Evolutionary conservation across 345 rosid species (phyloP), one percentile per base, ranked within the genome.

Genomic region (Brassica juncea): DNA sequence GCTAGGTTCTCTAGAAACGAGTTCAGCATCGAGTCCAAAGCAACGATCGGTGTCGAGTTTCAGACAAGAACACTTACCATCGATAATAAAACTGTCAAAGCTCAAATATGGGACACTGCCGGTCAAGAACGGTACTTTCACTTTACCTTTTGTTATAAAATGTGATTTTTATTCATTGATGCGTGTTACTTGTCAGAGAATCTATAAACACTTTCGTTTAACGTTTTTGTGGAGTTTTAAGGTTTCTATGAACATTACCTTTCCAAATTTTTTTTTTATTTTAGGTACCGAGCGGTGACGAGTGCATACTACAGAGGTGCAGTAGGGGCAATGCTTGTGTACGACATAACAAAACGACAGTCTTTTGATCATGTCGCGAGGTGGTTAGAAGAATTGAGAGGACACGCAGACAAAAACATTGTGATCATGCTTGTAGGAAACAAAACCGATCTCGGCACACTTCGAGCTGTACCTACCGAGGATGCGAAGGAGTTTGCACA

Each of bases 271-370:
- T 47, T 10, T 2, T 8, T 39, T 25, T 23, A 4, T 23, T 8
- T 11, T 21, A 92, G 97, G 89, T 92, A 92, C 82, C 82, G 97
- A 77, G 97, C 93, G 5, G 93, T 92, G 76, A 92, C 94, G 27
- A 90, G 94, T 76, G 97, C 97, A 34, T 90, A 88, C 80, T 90
- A 92, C 84, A 68, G 92, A 60, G 94, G 94, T 44, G 91, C 94
- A 16, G 91, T 88, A 8, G 94, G 97, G 4, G 97, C 93, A 35
- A 87, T 92, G 93, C 70, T 92, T 73, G 91, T 92, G 2, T 92
- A 88, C 19, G 97, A 92, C 87, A 88, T 92, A 91, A 85, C 94
- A 1, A 88, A 91, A 81, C 84, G 97, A 30, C 94, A 90, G 58
- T 90, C 94, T 2, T 92, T 90, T 16, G 93, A 92, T 65, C 90